Base-by-base conservation (phyloP, 768 basidiomycete genomes). In the Phanerochaete carnosa region DNA sequence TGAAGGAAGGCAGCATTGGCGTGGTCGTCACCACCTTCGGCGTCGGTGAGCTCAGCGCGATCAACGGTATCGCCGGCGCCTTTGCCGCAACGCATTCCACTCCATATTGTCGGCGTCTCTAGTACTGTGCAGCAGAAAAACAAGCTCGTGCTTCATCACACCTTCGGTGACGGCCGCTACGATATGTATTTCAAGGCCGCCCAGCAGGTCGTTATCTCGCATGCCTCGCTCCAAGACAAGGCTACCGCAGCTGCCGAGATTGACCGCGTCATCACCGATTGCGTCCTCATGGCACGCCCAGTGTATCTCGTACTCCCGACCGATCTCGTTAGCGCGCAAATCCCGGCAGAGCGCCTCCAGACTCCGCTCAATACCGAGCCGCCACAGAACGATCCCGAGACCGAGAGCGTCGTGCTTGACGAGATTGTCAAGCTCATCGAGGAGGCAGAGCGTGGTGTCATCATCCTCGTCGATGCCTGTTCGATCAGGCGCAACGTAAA, bases 11-110 rank as follows among this genome's bases (percentile, higher is more conserved):
- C 50, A 80, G 83, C 65, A 74, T 93, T 50, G 91, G 90, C 53
- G 91, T 86, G 8, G 73, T 94, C 4, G 73, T 83, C 32, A 96
- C 95, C 12, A 97, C 90, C 1, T 96, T 95, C 64, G 95, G 95
- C 57, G 95, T 97, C n/a, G 95, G 95, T 16, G 95, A 97, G 71
- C 75, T 96, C 46, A 90, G 88, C 43, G 94, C 94, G 3, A 86
- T 90, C 35, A 92, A 93, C 66, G 90, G 91, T 45, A 84, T 95
- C 62, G 92, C 89, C 29, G 89, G 89, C 66, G 89, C n/a, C 89
- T 16, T 88, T 88, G 70, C 86, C 93, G 45, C 94, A 97, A 73
- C 90, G 92, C 78, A 86, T 98, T 3, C 95, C 95, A 1, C 77
- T 98, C 13, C 95, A 96, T 67, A 81, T 98, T 55, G 95, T 88